phyloP scores from a whole-genome alignment of 1,139 yeast species.

The Taiozyma sp. region DNA sequence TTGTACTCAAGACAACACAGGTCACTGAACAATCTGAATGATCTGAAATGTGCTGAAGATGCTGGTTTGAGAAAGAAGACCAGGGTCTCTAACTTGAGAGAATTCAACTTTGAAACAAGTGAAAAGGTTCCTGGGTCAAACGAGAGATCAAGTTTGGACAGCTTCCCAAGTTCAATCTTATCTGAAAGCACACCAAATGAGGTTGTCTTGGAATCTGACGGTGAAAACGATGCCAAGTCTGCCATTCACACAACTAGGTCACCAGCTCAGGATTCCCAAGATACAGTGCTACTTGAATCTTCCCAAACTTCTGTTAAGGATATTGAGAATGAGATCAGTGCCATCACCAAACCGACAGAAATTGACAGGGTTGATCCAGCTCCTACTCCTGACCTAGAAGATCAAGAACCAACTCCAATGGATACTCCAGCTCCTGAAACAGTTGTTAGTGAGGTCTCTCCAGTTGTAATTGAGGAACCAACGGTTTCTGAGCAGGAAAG shows the following conservation, averaged over 20 bases:
- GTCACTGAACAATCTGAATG: neutral
- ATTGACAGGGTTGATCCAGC: neutral
- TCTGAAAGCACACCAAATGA: conserved; percentile 21
- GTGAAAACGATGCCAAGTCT: neutral
- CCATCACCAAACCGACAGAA: conserved; percentile 1
- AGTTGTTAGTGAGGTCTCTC: neutral
- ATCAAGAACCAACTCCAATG: neutral
- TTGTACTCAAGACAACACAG: conserved; percentile 6
- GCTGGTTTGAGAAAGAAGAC: conserved; percentile 14
- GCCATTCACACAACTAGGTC: neutral
- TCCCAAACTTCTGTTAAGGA: neutral
- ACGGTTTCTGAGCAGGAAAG: neutral
- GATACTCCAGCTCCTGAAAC: neutral
- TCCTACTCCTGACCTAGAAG: neutral
- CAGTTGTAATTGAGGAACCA: neutral
- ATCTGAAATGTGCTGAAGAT: conserved; percentile 2
- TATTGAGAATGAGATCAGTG: neutral
- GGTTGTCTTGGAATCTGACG: conserved; percentile 1
- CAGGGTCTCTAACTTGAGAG: conserved; percentile 14
- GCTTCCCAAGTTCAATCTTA: conserved; percentile 14
- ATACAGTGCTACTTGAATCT: neutral
- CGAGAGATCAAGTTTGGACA: conserved; percentile 4
- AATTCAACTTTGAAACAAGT: conserved; percentile 18
- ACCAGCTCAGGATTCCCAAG: neutral
- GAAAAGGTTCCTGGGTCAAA: neutral